A percentile compares a stretch with the other conserved stretches of the same genome.
Evolutionary conservation across 2,329 filamentous ascomycete genomes (phyloP).

Genomic region (Nemania sp.): DNA sequence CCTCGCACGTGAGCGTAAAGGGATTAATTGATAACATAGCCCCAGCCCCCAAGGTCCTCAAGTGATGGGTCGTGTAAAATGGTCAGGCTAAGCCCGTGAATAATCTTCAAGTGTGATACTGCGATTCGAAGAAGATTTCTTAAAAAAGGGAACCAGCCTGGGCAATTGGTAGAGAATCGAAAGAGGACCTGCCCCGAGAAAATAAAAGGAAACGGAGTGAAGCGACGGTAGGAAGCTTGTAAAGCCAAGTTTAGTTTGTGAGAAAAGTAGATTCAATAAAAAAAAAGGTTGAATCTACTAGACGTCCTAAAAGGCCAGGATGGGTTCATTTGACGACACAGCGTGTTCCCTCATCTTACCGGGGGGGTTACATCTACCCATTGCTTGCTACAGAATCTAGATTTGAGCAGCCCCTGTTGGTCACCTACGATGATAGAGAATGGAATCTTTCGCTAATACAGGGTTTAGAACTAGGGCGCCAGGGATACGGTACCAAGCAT

Average conservation of each 20-base stretch:
- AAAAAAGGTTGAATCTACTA: conserved; percentile 14
- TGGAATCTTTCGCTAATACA: not conserved
- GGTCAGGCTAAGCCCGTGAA: not conserved
- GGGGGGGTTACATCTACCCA: conserved; percentile 31
- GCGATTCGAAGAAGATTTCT: conserved; percentile 13
- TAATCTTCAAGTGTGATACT: not conserved
- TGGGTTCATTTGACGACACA: conserved; percentile 34
- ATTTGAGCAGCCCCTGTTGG: conserved; percentile 25
- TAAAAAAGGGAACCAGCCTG: conserved; percentile 41
- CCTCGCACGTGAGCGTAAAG: conserved; percentile 44
- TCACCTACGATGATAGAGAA: conserved; percentile 2
- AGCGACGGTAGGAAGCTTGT: conserved; percentile 30
- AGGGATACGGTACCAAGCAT: conserved; percentile 17
- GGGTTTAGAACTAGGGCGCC: not conserved
- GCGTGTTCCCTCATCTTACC: conserved; percentile 22
- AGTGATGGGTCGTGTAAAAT: conserved; percentile 17
- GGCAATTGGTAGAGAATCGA: conserved; percentile 44
- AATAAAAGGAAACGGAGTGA: conserved; percentile 36
- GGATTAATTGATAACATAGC: conserved; percentile 45
- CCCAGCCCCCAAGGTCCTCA: conserved; percentile 2
- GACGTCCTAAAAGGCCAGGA: conserved; percentile 15
- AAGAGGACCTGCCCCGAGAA: conserved; percentile 48
- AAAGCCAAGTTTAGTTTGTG: conserved; percentile 40
- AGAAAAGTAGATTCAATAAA: conserved; percentile 41
- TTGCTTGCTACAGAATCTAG: conserved; percentile 27